Base-by-base conservation (phyloP, 2,329 filamentous ascomycete genomes). In the Phaeosphaeriaceae sp. region DNA sequence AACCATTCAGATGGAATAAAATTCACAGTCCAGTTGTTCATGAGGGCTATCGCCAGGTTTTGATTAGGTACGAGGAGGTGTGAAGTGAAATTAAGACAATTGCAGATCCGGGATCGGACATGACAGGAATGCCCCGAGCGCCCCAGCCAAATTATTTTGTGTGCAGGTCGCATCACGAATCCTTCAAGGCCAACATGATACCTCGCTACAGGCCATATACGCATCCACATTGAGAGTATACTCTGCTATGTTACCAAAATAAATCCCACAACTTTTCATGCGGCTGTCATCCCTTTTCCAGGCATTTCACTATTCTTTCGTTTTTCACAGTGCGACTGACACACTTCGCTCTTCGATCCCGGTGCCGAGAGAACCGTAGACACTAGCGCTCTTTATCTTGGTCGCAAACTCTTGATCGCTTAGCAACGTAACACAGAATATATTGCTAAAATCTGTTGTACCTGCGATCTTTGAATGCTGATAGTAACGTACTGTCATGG, bases 71-170 rank as follows among this genome's bases (percentile, higher is more conserved):
- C 23, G 43, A 49, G 38, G 37, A 50, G 52, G 48, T 35, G 43
- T 58, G 58, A 60, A 44, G 58, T 60, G 55, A 40, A 56, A 56
- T 58, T 56, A 60, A 58, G 58, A 60, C 37, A 40, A 40, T 40
- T 52, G 57, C 40, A 56, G 57, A 60, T 60, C 54, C 44, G 37
- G 37, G 30, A 34, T 47, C 44, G 44, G 44, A 41, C 37, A 29
- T 44, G 13, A n/a, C 18, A 26, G 29, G n/a, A 17, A 20, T 23
- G 40, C 48, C 52, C 54, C 55, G 51, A 54, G 58, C 58, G 46
- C 55, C 46, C 44, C 29, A 37, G 11, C 21, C 30, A 36, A 18
- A 41, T 28, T 34, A 20, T 23, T 46, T 15, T 11, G 8, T 13
- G 30, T 29, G n/a, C 16, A n/a, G 34, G 50, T 49, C 60, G 63